These are phyloP conservation scores for Polygonum maritimum DNA, from an alignment of 148 eudicot genomes.

Conservation along the genomic window DNA sequence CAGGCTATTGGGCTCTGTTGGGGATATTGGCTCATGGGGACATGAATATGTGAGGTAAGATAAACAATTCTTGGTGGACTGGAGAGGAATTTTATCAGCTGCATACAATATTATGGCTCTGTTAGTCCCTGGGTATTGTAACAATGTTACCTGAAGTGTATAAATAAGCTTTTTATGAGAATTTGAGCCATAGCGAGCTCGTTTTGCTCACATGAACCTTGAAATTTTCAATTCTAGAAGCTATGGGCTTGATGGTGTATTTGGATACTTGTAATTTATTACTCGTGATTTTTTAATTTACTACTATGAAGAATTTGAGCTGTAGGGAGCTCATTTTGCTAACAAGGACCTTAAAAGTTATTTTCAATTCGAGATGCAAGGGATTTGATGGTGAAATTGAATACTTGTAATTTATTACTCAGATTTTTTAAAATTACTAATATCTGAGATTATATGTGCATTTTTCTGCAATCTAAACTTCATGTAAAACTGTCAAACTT, in stretches of 20 bases:
- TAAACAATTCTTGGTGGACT: neutral
- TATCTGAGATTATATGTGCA: too few relatives aligned
- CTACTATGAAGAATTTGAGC: neutral
- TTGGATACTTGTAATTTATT: neutral
- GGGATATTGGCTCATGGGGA: conserved; percentile 99
- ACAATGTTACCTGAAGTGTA: neutral
- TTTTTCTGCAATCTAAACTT: neutral
- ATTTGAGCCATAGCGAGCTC: neutral
- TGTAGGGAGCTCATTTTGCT: neutral
- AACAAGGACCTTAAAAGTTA: neutral
- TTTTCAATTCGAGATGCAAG: neutral
- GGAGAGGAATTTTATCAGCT: neutral
- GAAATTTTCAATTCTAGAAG: neutral
- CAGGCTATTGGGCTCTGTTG: conserved; percentile 79
- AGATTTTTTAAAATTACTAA: neutral
- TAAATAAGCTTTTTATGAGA: neutral
- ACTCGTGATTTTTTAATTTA: too few relatives aligned
- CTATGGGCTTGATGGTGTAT: neutral
- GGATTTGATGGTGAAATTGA: neutral
- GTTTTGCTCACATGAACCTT: neutral
- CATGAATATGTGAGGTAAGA: conserved; percentile 93
- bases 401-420: neutral
- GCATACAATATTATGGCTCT: neutral
- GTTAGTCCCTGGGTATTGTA: neutral
- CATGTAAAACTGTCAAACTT: neutral